phyloP scores from a whole-genome alignment of 2,329 filamentous ascomycete genomes.

The Xylaria polymorpha region DNA sequence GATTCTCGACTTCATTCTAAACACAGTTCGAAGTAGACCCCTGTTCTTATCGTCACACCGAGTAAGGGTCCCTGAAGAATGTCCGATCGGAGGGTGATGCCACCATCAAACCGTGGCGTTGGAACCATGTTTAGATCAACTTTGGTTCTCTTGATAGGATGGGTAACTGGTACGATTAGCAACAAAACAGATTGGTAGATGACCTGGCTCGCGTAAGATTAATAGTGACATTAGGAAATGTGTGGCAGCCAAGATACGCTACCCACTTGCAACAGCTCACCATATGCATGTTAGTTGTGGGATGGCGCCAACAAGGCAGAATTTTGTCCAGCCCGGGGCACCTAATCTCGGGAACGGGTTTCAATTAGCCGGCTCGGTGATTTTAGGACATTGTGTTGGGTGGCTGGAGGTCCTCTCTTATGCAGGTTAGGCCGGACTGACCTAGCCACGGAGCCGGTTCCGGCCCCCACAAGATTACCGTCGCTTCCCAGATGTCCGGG shows the following conservation, averaged over 20 bases:
- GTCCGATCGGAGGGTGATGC: background rate
- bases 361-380: background rate
- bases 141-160: background rate
- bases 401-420: background rate
- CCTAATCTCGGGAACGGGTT: background rate
- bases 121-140: background rate
- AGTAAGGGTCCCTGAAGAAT: background rate
- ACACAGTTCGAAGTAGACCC: background rate
- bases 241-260: background rate
- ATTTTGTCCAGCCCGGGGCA: background rate
- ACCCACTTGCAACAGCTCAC: background rate
- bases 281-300: background rate
- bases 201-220: background rate
- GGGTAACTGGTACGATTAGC: background rate
- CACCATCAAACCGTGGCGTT: background rate
- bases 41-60: background rate
- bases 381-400: background rate
- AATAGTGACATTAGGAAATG: background rate
- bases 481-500: background rate
- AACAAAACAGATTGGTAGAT: background rate
- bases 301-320: background rate
- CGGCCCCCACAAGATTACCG: conserved; percentile 1
- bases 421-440: background rate
- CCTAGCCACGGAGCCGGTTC: background rate
- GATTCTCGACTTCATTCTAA: background rate